A percentile compares a stretch with the other conserved stretches of the same genome.
These are phyloP conservation scores for Paraphoma chrysanthemicola DNA, from an alignment of 2,329 filamentous ascomycete species.

Conservation along the genomic window DNA sequence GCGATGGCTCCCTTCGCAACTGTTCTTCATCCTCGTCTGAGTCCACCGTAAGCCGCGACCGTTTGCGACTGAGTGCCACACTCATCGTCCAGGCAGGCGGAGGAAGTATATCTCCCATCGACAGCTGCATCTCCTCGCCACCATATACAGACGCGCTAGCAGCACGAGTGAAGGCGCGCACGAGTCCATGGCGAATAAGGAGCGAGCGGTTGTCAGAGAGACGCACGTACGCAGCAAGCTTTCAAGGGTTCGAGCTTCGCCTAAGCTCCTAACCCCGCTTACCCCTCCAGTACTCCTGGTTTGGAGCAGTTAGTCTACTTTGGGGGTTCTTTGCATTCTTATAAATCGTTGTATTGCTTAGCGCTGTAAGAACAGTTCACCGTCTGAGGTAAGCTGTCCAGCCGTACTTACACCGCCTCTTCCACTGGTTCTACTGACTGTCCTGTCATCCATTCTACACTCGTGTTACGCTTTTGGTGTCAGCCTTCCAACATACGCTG, in stretches of 20 bases:
- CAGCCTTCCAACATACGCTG: no score
- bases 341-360: no score
- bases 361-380: no score
- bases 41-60: conserved; percentile 33
- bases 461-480: no score
- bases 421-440: no score
- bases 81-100: conserved; percentile 35
- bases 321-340: no score
- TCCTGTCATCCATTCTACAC: no score
- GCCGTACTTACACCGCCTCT: no score
- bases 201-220: conserved; percentile 28
- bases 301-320: conserved; percentile 2
- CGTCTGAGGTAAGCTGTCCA: no score
- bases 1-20: conserved; percentile 26
- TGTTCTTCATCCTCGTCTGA: conserved; percentile 33
- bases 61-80: conserved; percentile 41
- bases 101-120: conserved; percentile 26
- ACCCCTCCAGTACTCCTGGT: conserved; percentile 12
- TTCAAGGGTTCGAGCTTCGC: conserved; percentile 4
- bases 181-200: conserved; percentile 10
- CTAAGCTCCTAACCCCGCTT: conserved; percentile 17
- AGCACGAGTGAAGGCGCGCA: conserved; percentile 3
- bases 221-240: conserved; percentile 13
- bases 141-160: background rate
- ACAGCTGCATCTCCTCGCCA: conserved; percentile 1